A percentile compares a stretch with the other conserved stretches of the same genome.
phyloP scores from a whole-genome alignment of 306 rosid species.

The Cicer bijugum region DNA sequence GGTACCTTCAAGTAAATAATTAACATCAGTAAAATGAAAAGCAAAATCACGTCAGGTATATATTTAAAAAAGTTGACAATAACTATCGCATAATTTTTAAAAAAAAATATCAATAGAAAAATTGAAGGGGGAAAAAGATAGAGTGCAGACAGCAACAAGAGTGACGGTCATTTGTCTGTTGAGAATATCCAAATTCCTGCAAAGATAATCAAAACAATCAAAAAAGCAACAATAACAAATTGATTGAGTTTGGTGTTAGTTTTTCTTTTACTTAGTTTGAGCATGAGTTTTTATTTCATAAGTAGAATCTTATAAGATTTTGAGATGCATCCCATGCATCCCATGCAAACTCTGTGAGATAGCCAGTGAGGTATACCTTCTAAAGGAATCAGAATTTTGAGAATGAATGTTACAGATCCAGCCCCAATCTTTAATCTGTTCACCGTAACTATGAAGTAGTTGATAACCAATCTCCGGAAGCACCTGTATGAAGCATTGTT shows the following conservation, averaged over 20 bases:
- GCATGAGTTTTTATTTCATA: slow-evolving; percentile 26
- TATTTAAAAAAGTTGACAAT: slow-evolving; percentile 28
- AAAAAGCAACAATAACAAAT: slow-evolving; percentile 28
- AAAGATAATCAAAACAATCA: slow-evolving; percentile 41
- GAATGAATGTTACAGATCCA: slow-evolving; percentile 85
- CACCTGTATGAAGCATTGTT: slow-evolving; percentile 54
- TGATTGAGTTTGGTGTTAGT: not conserved
- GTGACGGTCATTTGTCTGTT: slow-evolving; percentile 59
- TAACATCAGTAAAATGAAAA: slow-evolving; percentile 37
- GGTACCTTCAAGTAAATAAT: slow-evolving; percentile 71
- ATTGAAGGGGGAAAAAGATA: slow-evolving; percentile 6
- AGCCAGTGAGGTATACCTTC: slow-evolving; percentile 55
- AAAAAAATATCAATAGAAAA: slow-evolving; percentile 3
- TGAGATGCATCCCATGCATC: slow-evolving; percentile 32
- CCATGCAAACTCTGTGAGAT: slow-evolving; percentile 14
- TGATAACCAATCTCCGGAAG: slow-evolving; percentile 88
- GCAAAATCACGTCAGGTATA: slow-evolving; percentile 7
- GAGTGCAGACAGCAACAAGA: slow-evolving; percentile 68
- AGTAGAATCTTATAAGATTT: not conserved
- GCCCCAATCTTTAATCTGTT: slow-evolving; percentile 81
- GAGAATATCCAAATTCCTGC: slow-evolving; percentile 84
- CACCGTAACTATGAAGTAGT: slow-evolving; percentile 71
- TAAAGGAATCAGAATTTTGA: slow-evolving; percentile 69
- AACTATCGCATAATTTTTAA: not conserved
- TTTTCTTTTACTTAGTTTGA: slow-evolving; percentile 31